Conservation (phyloP, 169 alveolate genomes). For the Plasmodium gonderi region DNA sequence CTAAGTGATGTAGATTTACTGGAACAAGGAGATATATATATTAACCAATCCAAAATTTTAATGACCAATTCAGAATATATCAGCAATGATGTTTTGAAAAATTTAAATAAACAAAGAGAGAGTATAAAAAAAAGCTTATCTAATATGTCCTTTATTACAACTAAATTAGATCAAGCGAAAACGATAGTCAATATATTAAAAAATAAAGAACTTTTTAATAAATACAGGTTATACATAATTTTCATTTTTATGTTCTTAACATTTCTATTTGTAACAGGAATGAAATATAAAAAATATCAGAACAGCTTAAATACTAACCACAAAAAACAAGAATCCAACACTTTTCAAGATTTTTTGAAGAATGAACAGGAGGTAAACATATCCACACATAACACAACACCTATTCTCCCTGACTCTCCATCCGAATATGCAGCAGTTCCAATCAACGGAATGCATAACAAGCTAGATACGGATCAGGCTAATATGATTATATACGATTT, state of each 20-base stretch:
- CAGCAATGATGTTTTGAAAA: conserved; percentile 51
- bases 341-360: background rate
- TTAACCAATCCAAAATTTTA: conserved; percentile 57
- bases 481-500: conserved; percentile 28
- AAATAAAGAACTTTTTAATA: conserved; percentile 44
- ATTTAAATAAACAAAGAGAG: conserved; percentile 49
- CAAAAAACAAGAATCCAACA: background rate
- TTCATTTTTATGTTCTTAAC: conserved; percentile 39
- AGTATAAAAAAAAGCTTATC: conserved; percentile 21
- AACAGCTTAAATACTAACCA: background rate
- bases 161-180: conserved; percentile 58
- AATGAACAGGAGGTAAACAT: background rate
- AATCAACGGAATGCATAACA: background rate
- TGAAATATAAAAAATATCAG: conserved; percentile 43
- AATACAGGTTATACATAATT: conserved; percentile 56
- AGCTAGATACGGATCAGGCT: background rate
- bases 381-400: too few species aligned
- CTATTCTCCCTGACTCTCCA: background rate
- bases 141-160: conserved; percentile 22
- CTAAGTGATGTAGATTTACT: conserved; percentile 59
- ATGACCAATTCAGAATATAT: conserved; percentile 46
- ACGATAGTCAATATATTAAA: conserved; percentile 18
- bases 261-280: conserved; percentile 3
- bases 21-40: conserved; percentile 65
- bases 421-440: background rate